Conservation (phyloP, 352 stramenopile genomes). For the Pythium rhizo-oryzae region DNA sequence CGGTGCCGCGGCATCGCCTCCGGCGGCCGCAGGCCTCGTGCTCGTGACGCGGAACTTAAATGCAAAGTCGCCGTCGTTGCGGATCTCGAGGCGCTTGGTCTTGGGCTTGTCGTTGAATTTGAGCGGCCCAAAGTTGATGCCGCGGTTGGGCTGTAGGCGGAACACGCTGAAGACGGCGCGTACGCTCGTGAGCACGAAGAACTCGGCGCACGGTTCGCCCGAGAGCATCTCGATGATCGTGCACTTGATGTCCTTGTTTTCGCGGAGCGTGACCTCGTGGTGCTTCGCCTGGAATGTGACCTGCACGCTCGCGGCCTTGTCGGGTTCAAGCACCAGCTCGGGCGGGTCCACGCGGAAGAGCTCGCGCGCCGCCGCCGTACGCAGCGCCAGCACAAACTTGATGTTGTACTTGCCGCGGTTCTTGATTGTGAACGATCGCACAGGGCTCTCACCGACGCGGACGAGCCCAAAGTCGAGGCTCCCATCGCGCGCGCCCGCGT, state of each 20-base stretch:
- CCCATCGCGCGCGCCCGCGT: conserved; percentile 46
- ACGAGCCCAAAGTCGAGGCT: conserved; percentile 92
- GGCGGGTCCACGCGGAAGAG: conserved; percentile 84
- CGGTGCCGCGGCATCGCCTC: neutral
- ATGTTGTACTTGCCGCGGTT: conserved; percentile 96
- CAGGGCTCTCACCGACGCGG: conserved; percentile 89
- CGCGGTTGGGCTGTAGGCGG: conserved; percentile 85
- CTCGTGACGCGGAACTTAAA: conserved; percentile 86
- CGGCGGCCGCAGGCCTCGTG: no score
- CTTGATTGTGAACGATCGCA: conserved; percentile 80
- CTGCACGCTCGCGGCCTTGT: conserved; percentile 61
- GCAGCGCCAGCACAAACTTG: conserved; percentile 78
- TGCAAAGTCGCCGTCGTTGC: conserved; percentile 93
- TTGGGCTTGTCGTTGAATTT: conserved; percentile 87
- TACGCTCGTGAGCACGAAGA: conserved; percentile 78
- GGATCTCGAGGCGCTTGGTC: conserved; percentile 85
- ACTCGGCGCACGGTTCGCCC: conserved; percentile 89
- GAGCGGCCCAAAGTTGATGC: conserved; percentile 93
- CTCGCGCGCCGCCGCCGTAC: conserved; percentile 47
- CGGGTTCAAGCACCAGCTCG: conserved; percentile 78
- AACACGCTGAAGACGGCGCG: conserved; percentile 87
- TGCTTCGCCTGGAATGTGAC: conserved; percentile 76
- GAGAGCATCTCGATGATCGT: conserved; percentile 93
- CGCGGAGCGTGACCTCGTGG: conserved; percentile 81
- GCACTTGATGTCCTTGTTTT: conserved; percentile 93